Evolutionary conservation across 306 rosid genomes (phyloP).

Genomic region (Castanea sativa): DNA sequence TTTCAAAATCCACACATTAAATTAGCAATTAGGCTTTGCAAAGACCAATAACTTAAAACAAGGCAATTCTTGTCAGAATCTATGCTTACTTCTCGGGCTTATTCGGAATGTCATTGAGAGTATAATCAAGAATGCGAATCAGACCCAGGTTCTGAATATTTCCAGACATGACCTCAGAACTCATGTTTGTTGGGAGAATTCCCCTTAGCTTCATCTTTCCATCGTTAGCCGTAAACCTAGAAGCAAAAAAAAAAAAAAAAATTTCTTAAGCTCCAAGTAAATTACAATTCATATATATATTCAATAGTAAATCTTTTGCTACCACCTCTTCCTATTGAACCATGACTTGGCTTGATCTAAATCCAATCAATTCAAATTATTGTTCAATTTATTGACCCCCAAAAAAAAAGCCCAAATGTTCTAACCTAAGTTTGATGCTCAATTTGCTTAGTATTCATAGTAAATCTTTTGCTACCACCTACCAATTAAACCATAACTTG

Average conservation of each 20-base stretch:
- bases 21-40: not conserved
- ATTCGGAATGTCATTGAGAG: constrained; percentile 69
- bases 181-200: constrained; percentile 47
- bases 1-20: not conserved
- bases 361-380: no score
- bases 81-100: constrained; percentile 70
- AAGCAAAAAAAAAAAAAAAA: not conserved
- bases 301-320: no score
- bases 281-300: no score
- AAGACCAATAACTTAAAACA: not conserved
- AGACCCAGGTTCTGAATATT: constrained; percentile 86
- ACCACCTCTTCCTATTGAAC: no score
- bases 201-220: constrained; percentile 68
- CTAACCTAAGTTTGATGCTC: no score
- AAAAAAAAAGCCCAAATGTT: no score
- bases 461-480: no score
- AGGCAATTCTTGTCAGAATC: not conserved
- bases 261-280: no score
- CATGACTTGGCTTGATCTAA: no score
- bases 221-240: constrained; percentile 78
- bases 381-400: no score
- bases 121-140: constrained; percentile 60
- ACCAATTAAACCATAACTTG: no score
- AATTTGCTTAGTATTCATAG: no score
- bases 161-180: constrained; percentile 56